A percentile compares a stretch with the other conserved stretches of the same genome.
Conservation (phyloP, 257 asterid species). For the Voacanga thouarsii region DNA sequence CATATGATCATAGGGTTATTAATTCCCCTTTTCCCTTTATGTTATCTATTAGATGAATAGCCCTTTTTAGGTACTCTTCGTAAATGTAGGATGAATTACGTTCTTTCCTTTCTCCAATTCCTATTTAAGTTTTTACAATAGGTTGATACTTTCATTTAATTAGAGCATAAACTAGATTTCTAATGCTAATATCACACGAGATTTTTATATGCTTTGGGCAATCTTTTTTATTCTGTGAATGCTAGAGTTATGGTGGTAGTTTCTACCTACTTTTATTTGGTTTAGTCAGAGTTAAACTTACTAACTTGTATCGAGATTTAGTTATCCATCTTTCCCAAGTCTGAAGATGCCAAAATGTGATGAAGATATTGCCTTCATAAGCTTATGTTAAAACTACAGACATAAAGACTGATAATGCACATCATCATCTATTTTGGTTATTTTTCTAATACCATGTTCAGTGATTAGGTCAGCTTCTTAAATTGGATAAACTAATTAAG, state of each 20-base stretch:
- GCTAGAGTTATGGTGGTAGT: not conserved
- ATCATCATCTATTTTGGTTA: not conserved
- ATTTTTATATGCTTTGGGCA: not conserved
- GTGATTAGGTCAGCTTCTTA: constrained; percentile 58
- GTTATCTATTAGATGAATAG: not conserved
- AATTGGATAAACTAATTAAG: constrained; percentile 71
- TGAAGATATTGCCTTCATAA: constrained; percentile 87
- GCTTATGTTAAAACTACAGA: constrained; percentile 40
- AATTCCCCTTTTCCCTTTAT: not conserved
- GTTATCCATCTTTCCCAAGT: constrained; percentile 41
- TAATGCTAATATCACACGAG: not conserved
- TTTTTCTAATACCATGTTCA: not conserved
- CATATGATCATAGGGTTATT: not conserved
- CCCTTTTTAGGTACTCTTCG: not conserved
- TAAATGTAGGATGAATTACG: not conserved
- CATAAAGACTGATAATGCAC: not conserved
- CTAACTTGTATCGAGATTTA: no score
- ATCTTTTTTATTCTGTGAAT: constrained; percentile 1
- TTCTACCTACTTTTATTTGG: not conserved
- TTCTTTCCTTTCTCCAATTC: no score
- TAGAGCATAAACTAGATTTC: no score
- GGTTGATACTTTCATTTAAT: no score
- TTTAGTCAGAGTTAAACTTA: no score
- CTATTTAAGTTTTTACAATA: no score
- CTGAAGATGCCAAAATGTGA: constrained; percentile 57